Base-by-base conservation (phyloP, 2,329 filamentous ascomycete species). In the Aspergillus jensenii region DNA sequence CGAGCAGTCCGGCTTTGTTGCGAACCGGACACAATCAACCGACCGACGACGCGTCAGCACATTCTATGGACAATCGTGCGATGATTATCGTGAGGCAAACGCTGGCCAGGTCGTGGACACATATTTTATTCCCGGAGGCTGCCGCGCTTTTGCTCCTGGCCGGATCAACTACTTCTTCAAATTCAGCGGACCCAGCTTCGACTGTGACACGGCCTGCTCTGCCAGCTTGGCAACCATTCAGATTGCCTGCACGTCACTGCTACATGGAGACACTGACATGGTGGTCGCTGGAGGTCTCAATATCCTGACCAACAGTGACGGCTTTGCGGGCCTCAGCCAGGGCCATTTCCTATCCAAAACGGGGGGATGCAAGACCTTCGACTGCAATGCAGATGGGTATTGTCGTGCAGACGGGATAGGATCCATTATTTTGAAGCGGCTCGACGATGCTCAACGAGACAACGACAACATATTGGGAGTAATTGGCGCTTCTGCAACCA, bases 241-340 rank as follows among this genome's bases (percentile, higher is more conserved):
- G 62, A 75, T 89, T 2, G 84, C 85, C 2, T 93, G 90, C 74
- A 87, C 86, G 4, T 84, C 90, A 0, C 78, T 93, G 9, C 87
- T 86, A 82, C 82, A 83, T 3, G 84, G 86, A 51, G 90, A 95
- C 63, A 90, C 87, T 60, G 90, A 95, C 68, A 93, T 87, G 6
- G 90, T 89, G 1, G 85, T 92, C 31, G 88, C 90, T 2, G 90
- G 91, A 55, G 91, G 91, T 58, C 76, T 90, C 9, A 91, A 90
- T 53, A 40, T 71, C 3, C 81, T 92, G 74, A 91, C 89, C 48
- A 90, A 90, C 73, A 87, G 90, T 0, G 89, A 92, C 71, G 89
- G 88, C 78, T 91, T 90, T 75, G 81, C 87, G 4, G 89, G 88
- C 63, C 79, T 93, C 2, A 87, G 85, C 68, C 84, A 87, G 62